phyloP scores from a whole-genome alignment of 768 basidiomycete genomes.

The Suillus clintonianus region DNA sequence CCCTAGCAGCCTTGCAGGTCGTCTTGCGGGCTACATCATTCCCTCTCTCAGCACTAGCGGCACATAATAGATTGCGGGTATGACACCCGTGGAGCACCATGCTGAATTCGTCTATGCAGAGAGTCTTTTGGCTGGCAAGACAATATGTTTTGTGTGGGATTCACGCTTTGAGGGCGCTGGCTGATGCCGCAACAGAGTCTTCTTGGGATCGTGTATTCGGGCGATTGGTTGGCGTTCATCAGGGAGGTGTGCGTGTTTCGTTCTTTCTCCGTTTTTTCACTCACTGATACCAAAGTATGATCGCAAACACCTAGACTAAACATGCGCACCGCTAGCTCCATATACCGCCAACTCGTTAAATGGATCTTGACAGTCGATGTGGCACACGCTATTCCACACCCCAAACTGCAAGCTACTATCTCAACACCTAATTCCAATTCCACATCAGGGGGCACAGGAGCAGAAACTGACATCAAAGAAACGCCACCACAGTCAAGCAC shows the following conservation, averaged over 20 bases:
- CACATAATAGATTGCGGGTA: slow-evolving; percentile 63
- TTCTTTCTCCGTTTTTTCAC: slow-evolving; percentile 6
- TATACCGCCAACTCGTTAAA: slow-evolving; percentile 78
- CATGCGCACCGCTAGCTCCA: slow-evolving; percentile 82
- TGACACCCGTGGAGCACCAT: slow-evolving; percentile 82
- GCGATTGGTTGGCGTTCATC: slow-evolving; percentile 92
- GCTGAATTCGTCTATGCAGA: slow-evolving; percentile 94
- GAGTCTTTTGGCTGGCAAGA: slow-evolving; percentile 41
- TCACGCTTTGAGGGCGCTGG: not conserved
- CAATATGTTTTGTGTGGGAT: slow-evolving; percentile 41
- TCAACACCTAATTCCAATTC: not conserved
- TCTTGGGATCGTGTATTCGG: slow-evolving; percentile 86
- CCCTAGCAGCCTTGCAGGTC: slow-evolving; percentile 62
- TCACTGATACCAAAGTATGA: not conserved
- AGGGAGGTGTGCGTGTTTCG: slow-evolving; percentile 42
- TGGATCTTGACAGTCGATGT: slow-evolving; percentile 78
- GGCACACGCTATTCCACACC: slow-evolving; percentile 37
- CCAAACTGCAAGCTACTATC: slow-evolving; percentile 10
- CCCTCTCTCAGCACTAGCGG: slow-evolving; percentile 56
- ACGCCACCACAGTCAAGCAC: not conserved
- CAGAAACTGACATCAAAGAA: too few species aligned
- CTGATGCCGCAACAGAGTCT: slow-evolving; percentile 51
- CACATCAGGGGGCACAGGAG: not conserved
- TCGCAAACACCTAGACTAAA: slow-evolving; percentile 59
- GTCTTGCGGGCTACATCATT: slow-evolving; percentile 63